Evolutionary conservation across 1,284 basidiomycete species (phyloP).

Genomic region (Cutaneotrichosporon sp.): DNA sequence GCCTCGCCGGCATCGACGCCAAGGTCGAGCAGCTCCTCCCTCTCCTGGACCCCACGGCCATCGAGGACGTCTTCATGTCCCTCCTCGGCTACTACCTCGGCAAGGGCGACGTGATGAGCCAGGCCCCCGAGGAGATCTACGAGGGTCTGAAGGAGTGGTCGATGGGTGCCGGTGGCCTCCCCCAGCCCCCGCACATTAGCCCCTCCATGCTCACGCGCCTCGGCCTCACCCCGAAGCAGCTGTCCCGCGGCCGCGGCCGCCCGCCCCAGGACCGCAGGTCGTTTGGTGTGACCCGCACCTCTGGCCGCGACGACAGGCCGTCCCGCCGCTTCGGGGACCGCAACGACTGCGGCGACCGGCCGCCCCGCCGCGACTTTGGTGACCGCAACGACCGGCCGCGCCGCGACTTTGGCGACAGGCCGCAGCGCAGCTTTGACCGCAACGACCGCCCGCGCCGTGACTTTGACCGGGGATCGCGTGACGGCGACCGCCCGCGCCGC

Average conservation of each 20-base stretch:
- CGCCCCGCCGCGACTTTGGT: not conserved
- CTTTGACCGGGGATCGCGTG: not conserved
- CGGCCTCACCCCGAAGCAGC: constrained; percentile 14
- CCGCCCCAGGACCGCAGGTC: not conserved
- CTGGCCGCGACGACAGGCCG: not conserved
- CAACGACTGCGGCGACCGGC: not conserved
- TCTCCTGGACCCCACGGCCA: constrained; percentile 60
- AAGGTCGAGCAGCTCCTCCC: constrained; percentile 52
- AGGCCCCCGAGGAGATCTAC: constrained; percentile 57
- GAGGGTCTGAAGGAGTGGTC: constrained; percentile 71
- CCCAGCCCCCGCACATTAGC: constrained; percentile 59
- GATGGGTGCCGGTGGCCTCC: constrained; percentile 59
- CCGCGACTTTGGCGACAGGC: not conserved
- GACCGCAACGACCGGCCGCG: constrained; percentile 1
- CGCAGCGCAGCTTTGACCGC: constrained; percentile 1
- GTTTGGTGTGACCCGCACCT: constrained; percentile 10
- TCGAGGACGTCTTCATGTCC: constrained; percentile 68
- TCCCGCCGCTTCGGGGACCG: constrained; percentile 7
- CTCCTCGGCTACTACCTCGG: constrained; percentile 75
- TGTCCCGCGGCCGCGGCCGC: constrained; percentile 2
- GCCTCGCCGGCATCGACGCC: constrained; percentile 46
- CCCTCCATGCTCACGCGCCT: constrained; percentile 57
- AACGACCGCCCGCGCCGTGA: not conserved
- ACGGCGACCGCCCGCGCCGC: constrained; percentile 1
- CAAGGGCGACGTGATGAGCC: constrained; percentile 60